Base-by-base conservation (phyloP, 2,329 filamentous ascomycete genomes). In the Clonostachys solani region DNA sequence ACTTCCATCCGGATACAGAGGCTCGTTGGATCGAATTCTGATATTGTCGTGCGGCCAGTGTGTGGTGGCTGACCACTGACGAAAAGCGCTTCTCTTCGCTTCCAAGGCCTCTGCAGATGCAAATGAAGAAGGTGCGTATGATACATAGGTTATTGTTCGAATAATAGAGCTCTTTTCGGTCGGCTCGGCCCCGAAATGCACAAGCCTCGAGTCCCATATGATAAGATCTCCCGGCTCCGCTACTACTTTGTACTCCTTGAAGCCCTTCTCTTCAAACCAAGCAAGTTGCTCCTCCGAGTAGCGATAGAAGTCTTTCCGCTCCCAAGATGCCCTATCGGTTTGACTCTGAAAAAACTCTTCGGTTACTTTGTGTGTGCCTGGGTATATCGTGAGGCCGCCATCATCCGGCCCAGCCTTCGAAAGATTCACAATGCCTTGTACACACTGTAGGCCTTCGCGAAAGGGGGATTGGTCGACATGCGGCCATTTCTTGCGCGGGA, bases 131-230 rank as follows among this genome's bases (percentile, higher is more conserved):
- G 67, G 66, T 2, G 65, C 66, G 56, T 66, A 62, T 54, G 62
- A 66, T n/a, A 58, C 60, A 49, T 69, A 70, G 46, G 63, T 58
- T 7, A 66, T 61, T 33, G 63, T 53, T 17, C 67, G 58, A 44
- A 68, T 61, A 34, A 61, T 58, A n/a, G 66, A 53, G 12, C 59
- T 44, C 12, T 16, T 35, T 13, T 44, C 61, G 46, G 67, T 60
- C 10, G 66, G 62, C 6, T 66, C 49, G 10, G 54, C 49, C 38
- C 61, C 50, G 51, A 69, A 76, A 55, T 78, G 74, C 44, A 75
- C 68, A 1, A 69, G 71, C 5, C 74, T 59, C 5, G 66, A 68
- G 49, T 74, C 72, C 72, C 71, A 72, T 7, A 74, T 57, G 6
- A 73, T 54, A 35, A 56, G 50, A 45, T 56, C 54, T 15, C 51